phyloP scores from a whole-genome alignment of 352 stramenopile genomes.

The Globisporangium spiculum region DNA sequence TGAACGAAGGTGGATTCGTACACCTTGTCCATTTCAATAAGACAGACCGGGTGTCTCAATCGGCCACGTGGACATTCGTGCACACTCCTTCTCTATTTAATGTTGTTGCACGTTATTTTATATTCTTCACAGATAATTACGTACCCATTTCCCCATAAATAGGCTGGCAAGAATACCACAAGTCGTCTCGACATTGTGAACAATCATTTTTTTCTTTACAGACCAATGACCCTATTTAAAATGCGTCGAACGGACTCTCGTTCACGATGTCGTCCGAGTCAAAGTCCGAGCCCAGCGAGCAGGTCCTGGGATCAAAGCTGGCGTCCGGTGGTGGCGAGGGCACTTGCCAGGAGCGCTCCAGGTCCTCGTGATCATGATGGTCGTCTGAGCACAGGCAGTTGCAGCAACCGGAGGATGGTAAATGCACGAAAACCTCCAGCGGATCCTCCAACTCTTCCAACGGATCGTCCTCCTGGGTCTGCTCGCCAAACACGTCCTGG shows the following conservation, averaged over 20 bases:
- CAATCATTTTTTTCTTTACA: neutral
- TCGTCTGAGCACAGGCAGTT: slow-evolving; percentile 11
- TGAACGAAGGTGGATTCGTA: neutral
- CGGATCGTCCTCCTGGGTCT: slow-evolving; percentile 9
- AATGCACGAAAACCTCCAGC: neutral
- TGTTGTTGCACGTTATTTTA: neutral
- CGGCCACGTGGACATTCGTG: neutral
- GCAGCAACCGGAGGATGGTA: neutral
- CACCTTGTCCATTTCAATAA: neutral
- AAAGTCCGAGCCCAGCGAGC: neutral
- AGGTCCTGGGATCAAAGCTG: slow-evolving; percentile 15
- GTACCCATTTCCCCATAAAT: neutral
- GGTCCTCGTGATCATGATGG: neutral
- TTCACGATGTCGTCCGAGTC: slow-evolving; percentile 8
- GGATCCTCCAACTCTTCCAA: neutral
- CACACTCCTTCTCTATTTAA: neutral
- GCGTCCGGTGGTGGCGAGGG: slow-evolving; percentile 10
- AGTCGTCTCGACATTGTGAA: neutral
- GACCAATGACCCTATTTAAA: neutral
- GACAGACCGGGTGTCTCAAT: neutral
- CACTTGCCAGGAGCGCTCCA: slow-evolving; percentile 17
- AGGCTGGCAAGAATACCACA: neutral
- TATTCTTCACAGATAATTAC: neutral
- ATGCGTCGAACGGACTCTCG: slow-evolving; percentile 8
- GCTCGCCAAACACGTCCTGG: slow-evolving; percentile 6